phyloP scores from a whole-genome alignment of 768 basidiomycete species.

The Nidula microcarpa region DNA sequence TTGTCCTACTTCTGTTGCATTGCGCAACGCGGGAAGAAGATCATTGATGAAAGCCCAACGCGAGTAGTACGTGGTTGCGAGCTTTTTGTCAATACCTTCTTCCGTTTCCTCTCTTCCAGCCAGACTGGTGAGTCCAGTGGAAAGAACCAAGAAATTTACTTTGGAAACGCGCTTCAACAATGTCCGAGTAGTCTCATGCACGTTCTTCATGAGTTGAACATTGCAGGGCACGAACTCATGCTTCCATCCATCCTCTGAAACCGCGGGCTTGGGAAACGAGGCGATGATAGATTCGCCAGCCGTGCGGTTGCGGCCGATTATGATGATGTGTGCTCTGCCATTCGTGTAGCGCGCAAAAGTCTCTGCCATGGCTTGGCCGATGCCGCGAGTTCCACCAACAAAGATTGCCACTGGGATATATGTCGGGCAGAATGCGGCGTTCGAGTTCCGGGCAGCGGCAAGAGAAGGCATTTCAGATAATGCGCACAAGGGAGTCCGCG shows the following conservation, averaged over 20 bases:
- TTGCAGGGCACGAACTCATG: too few relatives aligned
- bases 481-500: neutral
- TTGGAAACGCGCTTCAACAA: too few relatives aligned
- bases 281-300: constrained; percentile 46
- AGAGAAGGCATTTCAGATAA: constrained; percentile 21
- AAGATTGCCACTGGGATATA: constrained; percentile 32
- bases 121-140: too few relatives aligned
- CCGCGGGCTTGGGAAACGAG: constrained; percentile 22
- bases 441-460: constrained; percentile 22
- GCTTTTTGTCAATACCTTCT: too few relatives aligned
- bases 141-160: too few relatives aligned
- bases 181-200: too few relatives aligned
- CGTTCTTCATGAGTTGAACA: too few relatives aligned
- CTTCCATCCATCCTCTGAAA: too few relatives aligned
- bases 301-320: constrained; percentile 47
- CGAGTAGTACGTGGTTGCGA: constrained; percentile 21
- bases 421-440: constrained; percentile 22
- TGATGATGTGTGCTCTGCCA: constrained; percentile 48
- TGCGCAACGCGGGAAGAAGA: constrained; percentile 27
- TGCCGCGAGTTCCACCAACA: constrained; percentile 44
- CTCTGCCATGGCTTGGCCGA: constrained; percentile 44
- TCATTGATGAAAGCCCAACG: constrained; percentile 32
- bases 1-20: constrained; percentile 28
- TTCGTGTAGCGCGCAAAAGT: constrained; percentile 42
- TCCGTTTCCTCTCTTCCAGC: too few relatives aligned